A percentile compares a stretch with the other conserved stretches of the same genome.
Conservation (phyloP, 805 yeast genomes). For the Saturnispora serradocipensis region DNA sequence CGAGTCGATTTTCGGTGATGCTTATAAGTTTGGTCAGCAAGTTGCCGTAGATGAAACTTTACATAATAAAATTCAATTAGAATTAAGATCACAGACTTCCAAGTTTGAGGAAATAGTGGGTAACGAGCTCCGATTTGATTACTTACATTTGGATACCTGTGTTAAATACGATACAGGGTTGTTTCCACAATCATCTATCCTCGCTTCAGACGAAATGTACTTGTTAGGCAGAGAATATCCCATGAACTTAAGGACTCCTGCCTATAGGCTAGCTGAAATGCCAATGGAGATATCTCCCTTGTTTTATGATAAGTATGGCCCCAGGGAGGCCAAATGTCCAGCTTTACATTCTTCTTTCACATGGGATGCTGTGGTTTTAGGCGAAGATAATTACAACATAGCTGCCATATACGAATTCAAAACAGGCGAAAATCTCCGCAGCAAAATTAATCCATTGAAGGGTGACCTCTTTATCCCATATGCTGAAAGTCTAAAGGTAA, state of each 20-base stretch:
- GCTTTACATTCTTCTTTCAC: constrained; percentile 2
- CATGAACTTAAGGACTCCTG: constrained; percentile 36
- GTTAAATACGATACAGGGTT: neutral
- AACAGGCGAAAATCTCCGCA: neutral
- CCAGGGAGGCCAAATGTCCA: constrained; percentile 1
- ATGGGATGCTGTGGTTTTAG: constrained; percentile 12
- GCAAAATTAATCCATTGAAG: neutral
- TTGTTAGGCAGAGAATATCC: constrained; percentile 34
- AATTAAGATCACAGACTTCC: neutral
- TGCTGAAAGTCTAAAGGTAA: constrained; percentile 35
- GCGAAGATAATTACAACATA: neutral
- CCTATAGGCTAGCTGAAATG: constrained; percentile 18
- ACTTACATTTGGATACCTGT: constrained; percentile 15
- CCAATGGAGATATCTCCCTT: constrained; percentile 23
- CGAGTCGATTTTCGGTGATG: neutral
- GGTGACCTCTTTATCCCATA: constrained; percentile 33
- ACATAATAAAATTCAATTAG: neutral
- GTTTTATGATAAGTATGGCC: constrained; percentile 26
- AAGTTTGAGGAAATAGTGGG: neutral
- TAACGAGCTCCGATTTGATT: constrained; percentile 10
- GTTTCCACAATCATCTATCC: constrained; percentile 27
- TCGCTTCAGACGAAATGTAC: constrained; percentile 34
- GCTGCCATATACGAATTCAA: constrained; percentile 5
- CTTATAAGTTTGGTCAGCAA: neutral
- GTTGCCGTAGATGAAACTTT: neutral